phyloP scores from a whole-genome alignment of 2,329 filamentous ascomycete species.

The Fusarium globosum region DNA sequence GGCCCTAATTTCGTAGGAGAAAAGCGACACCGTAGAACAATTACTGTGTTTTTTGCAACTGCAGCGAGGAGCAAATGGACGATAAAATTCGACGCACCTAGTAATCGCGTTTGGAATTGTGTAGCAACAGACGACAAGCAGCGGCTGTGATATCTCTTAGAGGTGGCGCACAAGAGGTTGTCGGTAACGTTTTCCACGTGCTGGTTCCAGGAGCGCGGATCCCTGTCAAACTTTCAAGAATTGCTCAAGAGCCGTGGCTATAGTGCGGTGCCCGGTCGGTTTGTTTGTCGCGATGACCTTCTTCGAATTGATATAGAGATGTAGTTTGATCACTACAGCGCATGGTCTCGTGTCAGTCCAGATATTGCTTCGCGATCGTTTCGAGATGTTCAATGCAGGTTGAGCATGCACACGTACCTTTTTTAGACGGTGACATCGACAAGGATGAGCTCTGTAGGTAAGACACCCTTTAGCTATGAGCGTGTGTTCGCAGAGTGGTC shows the following conservation, averaged over 20 bases:
- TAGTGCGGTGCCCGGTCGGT: constrained; percentile 16
- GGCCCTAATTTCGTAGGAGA: constrained; percentile 38
- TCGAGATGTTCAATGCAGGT: constrained; percentile 27
- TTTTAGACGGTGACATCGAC: constrained; percentile 20
- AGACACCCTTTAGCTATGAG: constrained; percentile 30
- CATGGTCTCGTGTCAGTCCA: constrained; percentile 36
- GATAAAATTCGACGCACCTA: constrained; percentile 21
- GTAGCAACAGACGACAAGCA: neutral
- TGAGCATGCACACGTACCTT: constrained; percentile 25
- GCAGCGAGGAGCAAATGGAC: neutral
- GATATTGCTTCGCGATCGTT: constrained; percentile 26
- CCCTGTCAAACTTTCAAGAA: constrained; percentile 38
- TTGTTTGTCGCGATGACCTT: constrained; percentile 27
- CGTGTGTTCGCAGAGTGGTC: constrained; percentile 29
- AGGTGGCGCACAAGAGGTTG: constrained; percentile 20
- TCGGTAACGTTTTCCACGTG: constrained; percentile 42
- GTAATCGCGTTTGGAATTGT: neutral
- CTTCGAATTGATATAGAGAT: constrained; percentile 20
- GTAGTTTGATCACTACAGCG: constrained; percentile 26
- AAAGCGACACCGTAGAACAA: constrained; percentile 22
- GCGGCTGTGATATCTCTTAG: constrained; percentile 9
- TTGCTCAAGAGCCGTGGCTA: constrained; percentile 22
- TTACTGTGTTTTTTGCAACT: neutral
- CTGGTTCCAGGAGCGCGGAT: constrained; percentile 38
- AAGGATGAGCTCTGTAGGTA: constrained; percentile 35